Base-by-base conservation (phyloP, 179 eudicot species). In the Corrigiola litoralis region DNA sequence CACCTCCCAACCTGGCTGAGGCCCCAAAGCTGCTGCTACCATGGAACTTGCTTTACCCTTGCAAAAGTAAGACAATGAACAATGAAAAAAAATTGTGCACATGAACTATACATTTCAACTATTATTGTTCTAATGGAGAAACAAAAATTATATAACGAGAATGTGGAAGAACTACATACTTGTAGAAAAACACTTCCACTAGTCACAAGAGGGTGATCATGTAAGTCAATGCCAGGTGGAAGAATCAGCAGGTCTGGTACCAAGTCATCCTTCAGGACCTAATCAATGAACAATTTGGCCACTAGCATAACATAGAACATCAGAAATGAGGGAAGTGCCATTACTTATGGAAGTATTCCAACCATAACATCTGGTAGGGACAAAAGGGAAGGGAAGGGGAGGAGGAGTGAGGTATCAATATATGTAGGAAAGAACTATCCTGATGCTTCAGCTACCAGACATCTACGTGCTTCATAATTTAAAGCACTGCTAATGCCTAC, bases 11-110 rank as follows among this genome's bases (percentile, higher is more conserved):
- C 85, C 95, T 34, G 99, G 95, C 75, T 86, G 73, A 66, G 99
- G 99, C 55, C 72, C 82, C 69, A 95, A 94, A 65, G 95, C 96
- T 61, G 70, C 87, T 53, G 97, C 97, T 52, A 81, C 90, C 97
- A 95, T 95, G 75, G 90, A 88, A 77, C 99, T 95, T 68, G 90
- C 97, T 79, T 82, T 95, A 7, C 99, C 96, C 99, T 95, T 59
- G 58, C 32, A 54, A 57, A 21, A 31, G 24, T 51, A 58, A 47
- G 27, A 16, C 25, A 34, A 45, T 33, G 36, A 56, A n/a, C 9
- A 33, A 49, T 0, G 9, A n/a, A 49, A 49, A 6, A 1, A 49
- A 8, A 49, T n/a, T 6, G n/a, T n/a, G 1, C 20, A 27, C 24
- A 42, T 41, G n/a, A 60, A 28, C 13, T 6, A 28, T 17, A 42